A percentile compares a stretch with the other conserved stretches of the same genome.
These are phyloP conservation scores for Scutellaria barbata DNA, from an alignment of 257 asterid species.

Conservation along the genomic window DNA sequence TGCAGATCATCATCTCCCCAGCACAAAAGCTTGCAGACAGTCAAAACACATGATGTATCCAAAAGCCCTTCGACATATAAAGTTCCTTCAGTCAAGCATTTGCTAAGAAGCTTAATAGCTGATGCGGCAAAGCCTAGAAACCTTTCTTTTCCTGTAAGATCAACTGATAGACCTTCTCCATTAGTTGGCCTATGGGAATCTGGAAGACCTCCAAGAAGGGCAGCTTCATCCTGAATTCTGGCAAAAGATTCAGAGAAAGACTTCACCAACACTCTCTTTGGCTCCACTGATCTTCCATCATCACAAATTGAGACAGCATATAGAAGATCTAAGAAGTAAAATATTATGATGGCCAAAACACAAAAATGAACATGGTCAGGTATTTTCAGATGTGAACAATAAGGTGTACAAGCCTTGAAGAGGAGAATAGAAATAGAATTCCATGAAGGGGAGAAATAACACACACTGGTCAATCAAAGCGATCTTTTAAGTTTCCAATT, in stretches of 20 bases:
- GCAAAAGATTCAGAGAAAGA: slow-evolving; percentile 61
- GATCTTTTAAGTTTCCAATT: slow-evolving; percentile 7
- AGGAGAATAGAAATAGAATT: slow-evolving; percentile 3
- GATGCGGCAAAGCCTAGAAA: slow-evolving; percentile 76
- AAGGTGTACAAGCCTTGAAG: slow-evolving; percentile 7
- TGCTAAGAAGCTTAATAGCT: slow-evolving; percentile 76
- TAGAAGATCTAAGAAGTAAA: slow-evolving; percentile 53
- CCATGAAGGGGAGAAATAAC: slow-evolving; percentile 14
- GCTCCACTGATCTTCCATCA: slow-evolving; percentile 42
- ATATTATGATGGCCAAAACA: slow-evolving; percentile 18
- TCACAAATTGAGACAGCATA: slow-evolving; percentile 53
- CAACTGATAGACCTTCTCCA: slow-evolving; percentile 70
- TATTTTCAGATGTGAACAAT: slow-evolving; percentile 22
- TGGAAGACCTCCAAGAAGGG: slow-evolving; percentile 67
- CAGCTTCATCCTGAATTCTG: slow-evolving; percentile 49
- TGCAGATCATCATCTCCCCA: slow-evolving; percentile 81
- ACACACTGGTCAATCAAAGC: background rate
- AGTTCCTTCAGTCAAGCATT: slow-evolving; percentile 88
- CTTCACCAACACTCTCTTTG: slow-evolving; percentile 56
- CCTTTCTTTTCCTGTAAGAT: slow-evolving; percentile 76
- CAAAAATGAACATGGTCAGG: slow-evolving; percentile 22
- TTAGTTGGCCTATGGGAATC: slow-evolving; percentile 51
- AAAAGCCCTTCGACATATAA: slow-evolving; percentile 87
- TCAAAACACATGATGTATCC: slow-evolving; percentile 64
- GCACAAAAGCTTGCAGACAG: slow-evolving; percentile 76